Conservation (phyloP, 345 rosid species). For the Gossypium raimondii region DNA sequence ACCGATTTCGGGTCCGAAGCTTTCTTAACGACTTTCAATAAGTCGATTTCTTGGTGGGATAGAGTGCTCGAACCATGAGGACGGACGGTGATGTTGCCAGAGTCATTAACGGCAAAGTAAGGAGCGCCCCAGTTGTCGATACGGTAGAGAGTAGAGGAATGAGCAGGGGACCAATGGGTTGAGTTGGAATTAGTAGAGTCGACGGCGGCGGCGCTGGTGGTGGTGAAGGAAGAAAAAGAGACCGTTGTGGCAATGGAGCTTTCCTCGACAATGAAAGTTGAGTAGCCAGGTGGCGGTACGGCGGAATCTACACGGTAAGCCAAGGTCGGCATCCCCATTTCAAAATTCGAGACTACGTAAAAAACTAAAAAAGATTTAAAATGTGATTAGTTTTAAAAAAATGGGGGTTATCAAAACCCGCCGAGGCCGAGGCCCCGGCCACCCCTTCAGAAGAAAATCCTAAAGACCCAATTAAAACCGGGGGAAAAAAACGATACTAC, state of each 20-base stretch:
- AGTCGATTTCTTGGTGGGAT: conserved; percentile 84
- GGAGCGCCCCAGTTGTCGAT: conserved; percentile 88
- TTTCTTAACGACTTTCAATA: conserved; percentile 68
- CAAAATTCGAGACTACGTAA: conserved; percentile 32
- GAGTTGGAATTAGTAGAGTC: conserved; percentile 1
- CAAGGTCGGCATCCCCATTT: conserved; percentile 74
- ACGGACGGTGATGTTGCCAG: conserved; percentile 70
- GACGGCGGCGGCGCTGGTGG: conserved; percentile 2
- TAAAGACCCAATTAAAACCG: conserved; percentile 42
- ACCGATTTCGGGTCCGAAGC: conserved; percentile 65
- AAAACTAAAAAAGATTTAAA: conserved; percentile 5
- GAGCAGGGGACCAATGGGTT: conserved; percentile 65
- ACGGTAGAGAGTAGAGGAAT: conserved; percentile 61
- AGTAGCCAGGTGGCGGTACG: conserved; percentile 56
- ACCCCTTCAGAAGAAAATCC: conserved; percentile 94
- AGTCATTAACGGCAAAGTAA: conserved; percentile 65
- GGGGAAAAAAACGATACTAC: conserved; percentile 33
- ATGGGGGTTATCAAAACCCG: conserved; percentile 94
- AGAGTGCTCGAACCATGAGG: conserved; percentile 59
- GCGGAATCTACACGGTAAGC: conserved; percentile 77
- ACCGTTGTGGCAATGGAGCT: conserved; percentile 37
- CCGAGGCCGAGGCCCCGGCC: conserved; percentile 99
- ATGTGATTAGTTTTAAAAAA: conserved; percentile 34
- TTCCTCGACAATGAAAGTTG: conserved; percentile 40
- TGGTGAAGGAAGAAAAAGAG: conserved; percentile 24